Base-by-base conservation (phyloP, 768 basidiomycete species). In the Phanerochaete carnosa region DNA sequence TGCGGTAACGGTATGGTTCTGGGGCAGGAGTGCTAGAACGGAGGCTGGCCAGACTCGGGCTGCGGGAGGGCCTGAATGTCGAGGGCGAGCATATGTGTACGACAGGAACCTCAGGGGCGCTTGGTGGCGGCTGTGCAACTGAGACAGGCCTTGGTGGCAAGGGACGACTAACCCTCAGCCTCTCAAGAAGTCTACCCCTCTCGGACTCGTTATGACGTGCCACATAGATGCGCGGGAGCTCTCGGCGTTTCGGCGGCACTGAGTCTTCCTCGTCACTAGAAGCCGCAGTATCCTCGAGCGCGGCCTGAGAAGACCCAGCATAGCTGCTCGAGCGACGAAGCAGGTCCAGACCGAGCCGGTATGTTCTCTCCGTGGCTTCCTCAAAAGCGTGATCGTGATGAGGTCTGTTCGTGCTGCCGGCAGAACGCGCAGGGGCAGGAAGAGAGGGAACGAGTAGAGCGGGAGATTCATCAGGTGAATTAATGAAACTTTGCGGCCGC, bases 1-100 rank as follows among this genome's bases (percentile, higher is more conserved):
- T 43, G 11, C 39, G 39, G 19, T 35, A 35, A 35, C 39, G 19
- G 39, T 43, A 43, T 8, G 4, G 39, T 19, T 43, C 8, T 11
- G 11, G 11, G 11, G 33, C 39, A 4, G 39, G 39, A 19, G 11
- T 43, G 4, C 39, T 43, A 4, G 39, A 43, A 19, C 39, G 39
- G 16, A 43, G 39, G 39, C 39, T 43, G 4, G 39, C 39, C 39
- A 43, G 19, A 19, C 39, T 43, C 11, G 39, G 39, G 16, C 39
- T 43, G 8, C 39, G 39, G 7, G 49, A 47, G 13, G 22, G 26
- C 55, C 69, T 70, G 33, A 73, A 57, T n/a, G 75, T 68, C 22
- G 70, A 69, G 45, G 71, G 67, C 49, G 51, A 63, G 64, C 30
- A 43, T 43, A 43, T 19, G 19, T 9, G 39, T 19, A 11, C 11